Base-by-base conservation (phyloP, 371 early-diverging fungal genomes). In the Mucor indicus region DNA sequence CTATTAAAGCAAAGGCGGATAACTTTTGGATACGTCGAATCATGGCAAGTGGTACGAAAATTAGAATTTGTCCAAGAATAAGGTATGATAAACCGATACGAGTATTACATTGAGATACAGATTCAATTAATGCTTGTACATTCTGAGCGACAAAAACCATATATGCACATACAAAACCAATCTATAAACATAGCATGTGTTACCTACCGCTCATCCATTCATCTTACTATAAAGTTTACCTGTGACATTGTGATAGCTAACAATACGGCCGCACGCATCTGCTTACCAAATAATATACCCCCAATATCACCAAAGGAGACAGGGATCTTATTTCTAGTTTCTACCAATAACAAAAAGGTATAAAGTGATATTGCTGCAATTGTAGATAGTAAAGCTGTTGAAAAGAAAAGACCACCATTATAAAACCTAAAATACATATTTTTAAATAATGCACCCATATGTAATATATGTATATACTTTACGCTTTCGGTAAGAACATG, bases 121-220 rank as follows among this genome's bases (percentile, higher is more conserved):
- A 65, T 62, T 79, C 76, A 11, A 84, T 51, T 17, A 90, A 57
- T 16, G 89, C 88, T 31, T 84, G 82, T 12, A 89, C 56, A 59
- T 89, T 93, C 63, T 91, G 84, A 6, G 89, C 86, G 4, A 93
- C 86, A 69, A 91, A 93, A 20, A 91, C 88, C 76, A 84, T 87
- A 64, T 91, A 91, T 3, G 91, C 92, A 56, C 89, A 89, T 16
- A 86, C 84, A 67, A 93, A 93, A 0, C 93, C 93, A 38, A 86
- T 75, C 86, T 84, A 52, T 22, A 31, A 33, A 19, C 19, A 36
- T 15, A 41, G n/a, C 2, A 1, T 9, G 17, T 20, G 19, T 15
- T 39, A 16, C 29, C 6, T 2, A 16, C 10, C 16, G 23, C 4
- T 27, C 33, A 17, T 41, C 12, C 32, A 17, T 17, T 15, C 5